Evolutionary conservation across 768 basidiomycete genomes (phyloP).

Genomic region (Lactifluus rugatus): DNA sequence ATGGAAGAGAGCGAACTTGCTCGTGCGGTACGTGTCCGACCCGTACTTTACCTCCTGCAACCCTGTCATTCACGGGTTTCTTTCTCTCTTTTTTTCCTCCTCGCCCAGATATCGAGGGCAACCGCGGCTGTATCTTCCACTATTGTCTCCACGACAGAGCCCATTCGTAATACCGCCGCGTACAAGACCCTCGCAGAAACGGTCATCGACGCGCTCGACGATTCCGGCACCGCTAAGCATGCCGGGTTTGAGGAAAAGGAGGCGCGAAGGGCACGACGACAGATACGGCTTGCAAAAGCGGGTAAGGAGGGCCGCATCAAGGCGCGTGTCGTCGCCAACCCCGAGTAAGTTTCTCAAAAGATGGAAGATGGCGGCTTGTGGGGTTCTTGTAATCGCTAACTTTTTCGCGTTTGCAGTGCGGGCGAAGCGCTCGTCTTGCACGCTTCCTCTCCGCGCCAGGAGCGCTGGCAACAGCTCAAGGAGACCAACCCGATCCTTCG

Average conservation of each 20-base stretch:
- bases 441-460: constrained; percentile 68
- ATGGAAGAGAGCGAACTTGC: constrained; percentile 95
- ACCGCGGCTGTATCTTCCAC: constrained; percentile 79
- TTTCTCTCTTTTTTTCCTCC: too few relatives aligned
- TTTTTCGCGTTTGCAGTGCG: constrained; percentile 41
- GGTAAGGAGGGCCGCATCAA: constrained; percentile 59
- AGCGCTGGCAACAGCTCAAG: constrained; percentile 74
- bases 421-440: constrained; percentile 79
- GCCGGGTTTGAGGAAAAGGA: constrained; percentile 97
- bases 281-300: constrained; percentile 74
- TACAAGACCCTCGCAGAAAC: constrained; percentile 90
- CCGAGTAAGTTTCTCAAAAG: constrained; percentile 50
- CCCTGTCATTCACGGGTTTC: background rate
- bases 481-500: constrained; percentile 70
- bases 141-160: constrained; percentile 84
- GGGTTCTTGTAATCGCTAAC: background rate
- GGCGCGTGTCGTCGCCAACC: constrained; percentile 55
- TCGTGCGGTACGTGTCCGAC: constrained; percentile 50
- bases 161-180: constrained; percentile 91
- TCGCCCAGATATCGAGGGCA: constrained; percentile 65
- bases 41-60: background rate
- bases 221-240: constrained; percentile 86
- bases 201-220: constrained; percentile 85
- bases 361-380: background rate
- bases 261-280: constrained; percentile 68